Evolutionary conservation across 805 yeast species (phyloP), one percentile per base, ranked within the genome.

Genomic region (Cyberlindnera maclurae): DNA sequence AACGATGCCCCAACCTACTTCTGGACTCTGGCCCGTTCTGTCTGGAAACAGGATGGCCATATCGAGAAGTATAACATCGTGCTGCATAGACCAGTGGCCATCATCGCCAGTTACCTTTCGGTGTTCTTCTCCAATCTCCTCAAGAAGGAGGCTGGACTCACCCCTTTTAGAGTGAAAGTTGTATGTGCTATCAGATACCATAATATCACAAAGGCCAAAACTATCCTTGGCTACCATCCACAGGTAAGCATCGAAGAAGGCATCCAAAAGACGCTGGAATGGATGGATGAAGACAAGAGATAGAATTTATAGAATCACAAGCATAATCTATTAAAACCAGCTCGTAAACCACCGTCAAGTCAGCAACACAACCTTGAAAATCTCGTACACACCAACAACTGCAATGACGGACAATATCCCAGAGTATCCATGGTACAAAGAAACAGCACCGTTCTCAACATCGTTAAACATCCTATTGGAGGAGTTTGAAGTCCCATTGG

Each of bases 11-110:
- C 98, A 15, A 75, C 93, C 13, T 94, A 89, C 62, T 93, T 93
- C 62, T 93, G 97, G 97, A 86, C 97, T 3, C 68, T 93, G 51
- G 97, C 97, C 8, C 76, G 97, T 55, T 83, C 95, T 2, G 95
- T 93, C 18, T 93, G 97, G 97, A 90, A 90, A 59, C 89, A 90
- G 16, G 96, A 88, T 62, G 97, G 96, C 3, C 82, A 80, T 55
- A 72, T 85, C 39, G 93, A 82, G 49, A 71, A 71, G 22, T 68
- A 62, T 37, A 80, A 77, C 49, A 77, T 86, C 47, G 88, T 77
- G 15, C 70, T 93, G 41, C 70, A 71, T 34, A 75, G 82, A 52
- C 77, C 83, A 0, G 64, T 86, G n/a, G 97, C 95, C 2, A 71
- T 93, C 43, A 72, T 67, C 2, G 78, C 82, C 30, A 97, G 97